Base-by-base conservation (phyloP, 129 eudicot genomes). In the Arctium minus region DNA sequence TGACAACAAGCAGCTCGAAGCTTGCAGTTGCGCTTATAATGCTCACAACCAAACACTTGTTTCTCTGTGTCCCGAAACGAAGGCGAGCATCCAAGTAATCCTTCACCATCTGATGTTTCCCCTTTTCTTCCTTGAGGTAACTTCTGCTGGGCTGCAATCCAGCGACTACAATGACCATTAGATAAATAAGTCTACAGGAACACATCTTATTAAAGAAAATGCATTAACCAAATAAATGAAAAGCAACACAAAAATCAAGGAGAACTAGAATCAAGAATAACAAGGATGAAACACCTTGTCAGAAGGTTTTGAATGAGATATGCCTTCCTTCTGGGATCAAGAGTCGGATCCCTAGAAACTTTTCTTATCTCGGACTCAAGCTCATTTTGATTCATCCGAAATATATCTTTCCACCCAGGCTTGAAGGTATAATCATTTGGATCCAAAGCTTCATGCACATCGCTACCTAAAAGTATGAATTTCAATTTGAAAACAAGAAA, bases 361-460 rank as follows among this genome's bases (percentile, higher is more conserved):
- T 93, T 93, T 87, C 98, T 89, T 82, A 96, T 96, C 90, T 96
- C 99, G 22, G 98, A 93, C 81, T 96, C 99, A 32, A 96, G 99
- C 89, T 96, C 99, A 85, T 88, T 96, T 88, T 96, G 98, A 82
- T 96, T 96, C 99, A 96, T 96, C 37, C 99, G 87, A 81, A 96
- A 96, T 27, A 96, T 96, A 84, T 96, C 99, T 82, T 96, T 93
- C 99, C 99, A 96, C 74, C 99, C 99, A 79, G 99, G 99, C 90
- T 93, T 96, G 80, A 96, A 96, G 42, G 98, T 93, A 50, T 85
- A 79, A 82, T 96, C 98, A 87, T 81, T 89, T 64, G 87, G 90
- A 79, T 96, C 98, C 82, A 90, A 68, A 29, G 86, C 88, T 86
- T 96, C 99, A 90, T 89, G 92, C n/a, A 83, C 33, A 83, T 86